Evolutionary conservation across 2,329 filamentous ascomycete species (phyloP), one percentile per base, ranked within the genome.

Genomic region (Colletotrichum chrysophilum): DNA sequence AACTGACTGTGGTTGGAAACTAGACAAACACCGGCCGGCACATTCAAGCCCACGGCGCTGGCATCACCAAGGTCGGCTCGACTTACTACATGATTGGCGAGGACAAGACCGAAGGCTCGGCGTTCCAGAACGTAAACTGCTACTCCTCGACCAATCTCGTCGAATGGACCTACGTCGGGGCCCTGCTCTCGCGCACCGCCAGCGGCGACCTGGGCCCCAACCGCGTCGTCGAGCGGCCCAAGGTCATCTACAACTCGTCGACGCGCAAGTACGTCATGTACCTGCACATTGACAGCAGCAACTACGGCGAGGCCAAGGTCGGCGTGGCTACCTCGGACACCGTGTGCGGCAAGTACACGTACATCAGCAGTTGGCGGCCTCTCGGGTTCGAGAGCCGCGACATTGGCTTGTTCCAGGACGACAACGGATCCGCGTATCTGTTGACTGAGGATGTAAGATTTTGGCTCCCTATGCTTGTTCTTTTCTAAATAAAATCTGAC

Each of bases 81-180:
- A 89, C 88, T 1, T 94, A 91, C 84, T 94, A 94, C 84, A 88
- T 92, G 84, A 90, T 94, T 48, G 93, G 93, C 18, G 93, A 94
- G 81, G 93, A 94, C 84, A 94, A 94, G 81, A 90, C 91, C 3
- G 84, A 89, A n/a, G 91, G 92, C 28, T 88, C 86, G 2, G 83
- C 86, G 0, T 94, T 94, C 81, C 89, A 91, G 75, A 92, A 91
- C 71, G 85, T 94, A 78, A 94, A 93, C 81, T 94, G 93, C 83
- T 94, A 94, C 82, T 91, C 89, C 0, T 93, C 90, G n/a, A 86
- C 85, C 16, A 83, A 94, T 81, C 87, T 94, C 0, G 89, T 93
- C 1, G 87, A 92, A 77, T 94, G 93, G 93, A 89, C 85, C 0
- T 92, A 90, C 74, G 90, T 89, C 52, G 90, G 90, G 16, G 89